phyloP scores from a whole-genome alignment of 768 basidiomycete species.

The Royoungia palumana region DNA sequence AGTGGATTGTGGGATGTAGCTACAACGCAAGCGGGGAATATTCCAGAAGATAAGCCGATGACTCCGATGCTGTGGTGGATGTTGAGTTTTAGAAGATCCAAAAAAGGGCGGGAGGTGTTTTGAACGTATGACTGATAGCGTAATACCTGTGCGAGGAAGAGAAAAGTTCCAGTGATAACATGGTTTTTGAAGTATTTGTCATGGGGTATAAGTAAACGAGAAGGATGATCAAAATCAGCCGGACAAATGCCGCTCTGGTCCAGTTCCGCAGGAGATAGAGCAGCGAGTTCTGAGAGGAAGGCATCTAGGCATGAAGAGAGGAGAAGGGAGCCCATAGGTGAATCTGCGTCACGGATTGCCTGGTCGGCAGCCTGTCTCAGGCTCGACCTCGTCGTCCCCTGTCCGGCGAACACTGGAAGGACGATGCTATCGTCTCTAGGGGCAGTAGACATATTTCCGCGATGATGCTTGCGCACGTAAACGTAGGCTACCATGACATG shows the following conservation, averaged over 20 bases:
- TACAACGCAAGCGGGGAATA: slow-evolving; percentile 51
- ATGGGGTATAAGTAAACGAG: slow-evolving; percentile 38
- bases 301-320: slow-evolving; percentile 49
- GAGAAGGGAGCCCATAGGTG: slow-evolving; percentile 41
- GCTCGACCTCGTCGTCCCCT: slow-evolving; percentile 42
- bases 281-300: slow-evolving; percentile 47
- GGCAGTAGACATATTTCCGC: slow-evolving; percentile 6
- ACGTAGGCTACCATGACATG: neutral
- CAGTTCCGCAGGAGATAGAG: slow-evolving; percentile 39
- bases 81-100: slow-evolving; percentile 34
- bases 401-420: slow-evolving; percentile 57
- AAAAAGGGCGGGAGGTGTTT: slow-evolving; percentile 18
- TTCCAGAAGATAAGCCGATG: slow-evolving; percentile 56
- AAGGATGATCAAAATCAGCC: slow-evolving; percentile 41
- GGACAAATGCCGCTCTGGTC: slow-evolving; percentile 38
- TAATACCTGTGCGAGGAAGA: slow-evolving; percentile 51
- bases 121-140: slow-evolving; percentile 49
- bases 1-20: slow-evolving; percentile 40
- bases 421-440: slow-evolving; percentile 7
- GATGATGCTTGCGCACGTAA: neutral
- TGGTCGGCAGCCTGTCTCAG: slow-evolving; percentile 33
- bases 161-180: slow-evolving; percentile 44
- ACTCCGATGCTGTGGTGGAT: slow-evolving; percentile 35
- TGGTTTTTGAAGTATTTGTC: slow-evolving; percentile 43
- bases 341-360: slow-evolving; percentile 41